phyloP scores from a whole-genome alignment of 805 yeast species.

The Metschnikowia peoriensis region DNA sequence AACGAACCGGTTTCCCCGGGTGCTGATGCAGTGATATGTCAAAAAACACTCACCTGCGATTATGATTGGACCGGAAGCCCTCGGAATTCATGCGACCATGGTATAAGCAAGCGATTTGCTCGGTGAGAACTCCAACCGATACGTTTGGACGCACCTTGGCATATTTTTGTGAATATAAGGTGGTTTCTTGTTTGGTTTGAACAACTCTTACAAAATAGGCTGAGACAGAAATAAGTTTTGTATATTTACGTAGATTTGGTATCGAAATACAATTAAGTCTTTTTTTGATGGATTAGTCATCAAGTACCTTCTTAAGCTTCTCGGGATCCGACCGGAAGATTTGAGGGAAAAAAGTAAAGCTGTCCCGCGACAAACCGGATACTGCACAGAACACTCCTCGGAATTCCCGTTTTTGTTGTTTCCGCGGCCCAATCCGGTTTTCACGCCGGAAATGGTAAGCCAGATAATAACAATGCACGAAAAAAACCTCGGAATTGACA shows the following conservation, averaged over 20 bases:
- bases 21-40: slow-evolving; percentile 7
- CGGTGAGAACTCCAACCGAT: slow-evolving; percentile 2
- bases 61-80: slow-evolving; percentile 12
- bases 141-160: background rate
- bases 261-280: too few relatives aligned
- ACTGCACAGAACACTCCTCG: slow-evolving; percentile 7
- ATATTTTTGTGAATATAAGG: too few relatives aligned
- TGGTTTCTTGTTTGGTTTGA: too few relatives aligned
- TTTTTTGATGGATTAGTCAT: too few relatives aligned
- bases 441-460: slow-evolving; percentile 3
- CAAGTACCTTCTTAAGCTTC: background rate
- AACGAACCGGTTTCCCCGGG: background rate
- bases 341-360: slow-evolving; percentile 1
- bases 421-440: slow-evolving; percentile 9
- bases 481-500: slow-evolving; percentile 13
- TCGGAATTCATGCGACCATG: slow-evolving; percentile 5
- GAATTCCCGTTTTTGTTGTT: slow-evolving; percentile 10
- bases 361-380: background rate
- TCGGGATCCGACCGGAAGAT: background rate
- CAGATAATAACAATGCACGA: slow-evolving; percentile 6
- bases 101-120: background rate
- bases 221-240: too few relatives aligned
- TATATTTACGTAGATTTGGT: too few relatives aligned
- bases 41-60: background rate
- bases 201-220: too few relatives aligned